These are phyloP conservation scores for Tolypocladium capitatum DNA, from an alignment of 2,329 filamentous ascomycete species.

Conservation along the genomic window DNA sequence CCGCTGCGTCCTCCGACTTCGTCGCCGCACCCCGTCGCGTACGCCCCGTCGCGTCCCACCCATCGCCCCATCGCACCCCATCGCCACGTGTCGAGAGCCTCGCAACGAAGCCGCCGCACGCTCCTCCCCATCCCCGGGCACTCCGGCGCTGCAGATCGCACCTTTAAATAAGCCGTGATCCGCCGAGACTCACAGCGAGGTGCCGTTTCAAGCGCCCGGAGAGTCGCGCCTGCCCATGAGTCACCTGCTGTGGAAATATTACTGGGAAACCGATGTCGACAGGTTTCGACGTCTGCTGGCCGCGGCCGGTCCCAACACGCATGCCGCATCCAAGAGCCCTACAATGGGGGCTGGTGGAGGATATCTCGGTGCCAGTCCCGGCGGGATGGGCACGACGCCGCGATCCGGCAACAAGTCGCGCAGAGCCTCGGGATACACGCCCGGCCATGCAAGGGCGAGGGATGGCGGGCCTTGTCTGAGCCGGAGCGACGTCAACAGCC, in stretches of 20 bases:
- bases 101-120: not conserved
- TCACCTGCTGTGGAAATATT: constrained; percentile 92
- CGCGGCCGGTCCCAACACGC: constrained; percentile 47
- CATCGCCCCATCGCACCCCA: constrained; percentile 1
- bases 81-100: not conserved
- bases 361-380: constrained; percentile 24
- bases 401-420: constrained; percentile 34
- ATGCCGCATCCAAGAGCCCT: constrained; percentile 40
- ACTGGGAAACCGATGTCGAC: constrained; percentile 96
- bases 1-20: not conserved
- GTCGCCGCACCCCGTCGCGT: not conserved
- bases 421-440: constrained; percentile 37
- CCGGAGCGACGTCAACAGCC: constrained; percentile 66
- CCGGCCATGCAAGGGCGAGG: constrained; percentile 28
- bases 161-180: constrained; percentile 93
- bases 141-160: constrained; percentile 28
- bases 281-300: constrained; percentile 81
- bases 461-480: constrained; percentile 28
- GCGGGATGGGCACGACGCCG: constrained; percentile 34
- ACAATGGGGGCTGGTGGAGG: constrained; percentile 23
- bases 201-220: constrained; percentile 46
- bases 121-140: constrained; percentile 1
- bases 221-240: constrained; percentile 53
- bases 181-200: constrained; percentile 78
- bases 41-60: not conserved